Base-by-base conservation (phyloP, 2,329 filamentous ascomycete species). In the Ascochyta pisi region DNA sequence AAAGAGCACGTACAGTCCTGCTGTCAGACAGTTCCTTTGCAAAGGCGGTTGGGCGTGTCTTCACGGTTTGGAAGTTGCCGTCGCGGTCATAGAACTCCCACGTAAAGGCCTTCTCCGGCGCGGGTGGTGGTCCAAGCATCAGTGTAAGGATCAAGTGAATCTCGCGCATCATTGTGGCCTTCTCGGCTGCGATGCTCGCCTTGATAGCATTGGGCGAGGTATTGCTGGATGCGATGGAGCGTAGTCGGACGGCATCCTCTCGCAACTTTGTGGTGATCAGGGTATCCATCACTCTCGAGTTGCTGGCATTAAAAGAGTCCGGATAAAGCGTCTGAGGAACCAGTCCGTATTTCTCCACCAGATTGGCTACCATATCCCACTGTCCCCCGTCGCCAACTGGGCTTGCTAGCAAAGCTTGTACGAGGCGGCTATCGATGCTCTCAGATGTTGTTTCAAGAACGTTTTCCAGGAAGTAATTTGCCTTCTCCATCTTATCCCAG, bases 401-500 rank as follows among this genome's bases (percentile, higher is more conserved):
- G 22, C 84, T 82, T 0, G 79, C 77, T 26, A 94, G 79, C 3
- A 96, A 77, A 4, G 83, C 83, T 71, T 92, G 88, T 3, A 96
- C 82, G 4, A 96, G 77, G 9, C 92, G 80, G 22, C 87, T 83
- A 62, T 93, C 90, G 1, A 96, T 81, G 31, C 88, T 86, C 65
- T 92, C 83, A 47, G 81, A 79, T 0, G 85, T 83, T 0, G 92
- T 96, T 60, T 91, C 86, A 51, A 96, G 84, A 58, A 94, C 85
- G 68, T 90, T 89, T 76, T 96, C 91, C 16, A 96, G 83, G 78
- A 96, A 96, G 80, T 85, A 96, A 75, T 96, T 96, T 8, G 89
- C 83, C 76, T 96, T 96, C 76, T 96, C 92, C 19, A 96, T 85
- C 79, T 96, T 96, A 75, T 96, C 92, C 89, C 90, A 96, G 82